Evolutionary conservation across 2,329 filamentous ascomycete genomes (phyloP).

Genomic region (Cordyceps cateniannulata): DNA sequence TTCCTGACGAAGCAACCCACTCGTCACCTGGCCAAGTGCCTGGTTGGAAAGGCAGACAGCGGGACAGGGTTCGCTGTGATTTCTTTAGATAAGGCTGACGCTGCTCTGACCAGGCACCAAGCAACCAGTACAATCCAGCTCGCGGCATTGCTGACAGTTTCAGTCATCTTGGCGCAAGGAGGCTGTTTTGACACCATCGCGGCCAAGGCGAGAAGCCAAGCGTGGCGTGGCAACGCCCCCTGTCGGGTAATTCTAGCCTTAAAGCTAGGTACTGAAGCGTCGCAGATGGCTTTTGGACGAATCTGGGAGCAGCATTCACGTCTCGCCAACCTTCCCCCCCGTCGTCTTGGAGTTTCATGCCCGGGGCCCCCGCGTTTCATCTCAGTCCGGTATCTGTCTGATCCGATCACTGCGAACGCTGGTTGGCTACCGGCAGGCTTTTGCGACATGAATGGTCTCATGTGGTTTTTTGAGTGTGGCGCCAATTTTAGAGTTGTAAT

Average conservation of each 20-base stretch:
- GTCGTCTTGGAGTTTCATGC: neutral
- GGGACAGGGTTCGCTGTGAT: neutral
- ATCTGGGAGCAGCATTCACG: neutral
- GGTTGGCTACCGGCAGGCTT: neutral
- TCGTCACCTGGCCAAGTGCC: neutral
- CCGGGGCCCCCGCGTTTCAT: constrained; percentile 12
- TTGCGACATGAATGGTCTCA: constrained; percentile 5
- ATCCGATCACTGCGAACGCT: constrained; percentile 4
- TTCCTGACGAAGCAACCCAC: constrained; percentile 7
- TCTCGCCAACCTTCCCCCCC: neutral
- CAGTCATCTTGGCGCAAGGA: constrained; percentile 5
- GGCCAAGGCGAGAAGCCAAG: neutral
- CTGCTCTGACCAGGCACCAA: neutral
- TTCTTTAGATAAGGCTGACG: neutral
- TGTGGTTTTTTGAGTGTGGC: neutral
- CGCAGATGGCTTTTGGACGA: neutral
- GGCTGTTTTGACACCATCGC: neutral
- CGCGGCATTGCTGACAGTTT: neutral
- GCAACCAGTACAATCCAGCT: neutral
- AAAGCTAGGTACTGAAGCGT: neutral
- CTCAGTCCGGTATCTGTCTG: constrained; percentile 15
- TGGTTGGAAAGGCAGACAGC: neutral
- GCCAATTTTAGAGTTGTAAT: constrained; percentile 6
- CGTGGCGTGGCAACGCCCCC: neutral
- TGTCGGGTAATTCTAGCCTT: neutral